Conservation (phyloP, 768 basidiomycete species). For the Termitomyces sp. region DNA sequence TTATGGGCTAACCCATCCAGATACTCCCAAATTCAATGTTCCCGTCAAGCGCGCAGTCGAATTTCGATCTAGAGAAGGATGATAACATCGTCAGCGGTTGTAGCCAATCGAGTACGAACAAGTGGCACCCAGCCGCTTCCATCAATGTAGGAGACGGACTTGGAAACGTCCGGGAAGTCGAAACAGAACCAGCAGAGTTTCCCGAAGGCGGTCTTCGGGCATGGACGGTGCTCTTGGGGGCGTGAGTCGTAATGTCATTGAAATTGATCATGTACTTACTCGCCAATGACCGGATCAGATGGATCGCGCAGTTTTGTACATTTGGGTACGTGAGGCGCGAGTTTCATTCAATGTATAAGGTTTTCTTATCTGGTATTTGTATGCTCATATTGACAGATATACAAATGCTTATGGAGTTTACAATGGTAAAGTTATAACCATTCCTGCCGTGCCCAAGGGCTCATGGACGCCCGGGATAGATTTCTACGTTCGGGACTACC, state of each 20-base stretch:
- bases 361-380: not conserved
- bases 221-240: slow-evolving; percentile 20
- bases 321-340: slow-evolving; percentile 14
- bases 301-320: slow-evolving; percentile 19
- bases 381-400: slow-evolving; percentile 10
- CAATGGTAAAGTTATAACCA: slow-evolving; percentile 11
- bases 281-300: slow-evolving; percentile 4
- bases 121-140: not conserved
- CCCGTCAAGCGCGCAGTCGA: not conserved
- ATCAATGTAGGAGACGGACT: not conserved
- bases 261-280: not conserved
- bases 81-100: not conserved
- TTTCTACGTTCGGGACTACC: slow-evolving; percentile 21
- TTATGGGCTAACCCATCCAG: not conserved
- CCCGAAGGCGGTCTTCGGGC: slow-evolving; percentile 19
- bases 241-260: slow-evolving; percentile 11
- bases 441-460: not conserved
- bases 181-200: slow-evolving; percentile 3
- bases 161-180: not conserved
- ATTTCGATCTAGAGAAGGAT: not conserved
- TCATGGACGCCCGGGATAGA: slow-evolving; percentile 8
- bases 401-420: slow-evolving; percentile 19
- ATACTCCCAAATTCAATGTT: not conserved
- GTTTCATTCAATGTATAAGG: not conserved
- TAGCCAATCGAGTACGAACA: not conserved